Percentiles rank a stretch among this genome's conserved stretches.
Conservation (phyloP, 2,329 filamentous ascomycete genomes). For the Pezicula neosporulosa region DNA sequence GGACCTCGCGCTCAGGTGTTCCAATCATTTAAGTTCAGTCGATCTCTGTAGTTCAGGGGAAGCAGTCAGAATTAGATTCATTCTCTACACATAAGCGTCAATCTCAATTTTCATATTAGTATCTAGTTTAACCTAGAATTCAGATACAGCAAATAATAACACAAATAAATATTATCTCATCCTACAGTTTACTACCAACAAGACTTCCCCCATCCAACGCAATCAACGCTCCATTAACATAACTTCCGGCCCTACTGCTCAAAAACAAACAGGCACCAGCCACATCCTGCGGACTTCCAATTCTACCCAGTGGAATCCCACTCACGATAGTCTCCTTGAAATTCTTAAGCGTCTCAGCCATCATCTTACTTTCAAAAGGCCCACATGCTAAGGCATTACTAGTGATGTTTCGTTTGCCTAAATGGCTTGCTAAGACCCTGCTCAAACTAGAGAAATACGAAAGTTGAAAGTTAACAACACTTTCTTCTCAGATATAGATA, state of each 20-base stretch:
- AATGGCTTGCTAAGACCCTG: slow-evolving; percentile 58
- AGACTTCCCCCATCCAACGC: slow-evolving; percentile 56
- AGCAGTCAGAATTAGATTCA: too few species aligned
- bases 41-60: too few species aligned
- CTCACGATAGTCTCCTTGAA: slow-evolving; percentile 51
- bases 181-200: slow-evolving; percentile 42
- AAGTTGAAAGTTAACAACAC: too few species aligned
- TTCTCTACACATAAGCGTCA: too few species aligned
- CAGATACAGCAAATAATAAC: too few species aligned
- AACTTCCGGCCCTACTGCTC: slow-evolving; percentile 62
- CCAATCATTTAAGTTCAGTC: too few species aligned
- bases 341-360: slow-evolving; percentile 64
- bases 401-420: slow-evolving; percentile 58
- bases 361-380: slow-evolving; percentile 69
- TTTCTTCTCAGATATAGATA: too few species aligned
- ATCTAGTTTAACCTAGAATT: background rate
- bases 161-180: background rate
- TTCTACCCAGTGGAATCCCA: slow-evolving; percentile 62
- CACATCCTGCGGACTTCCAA: slow-evolving; percentile 66
- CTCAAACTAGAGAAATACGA: slow-evolving; percentile 35
- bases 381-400: slow-evolving; percentile 70
- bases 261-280: slow-evolving; percentile 71
- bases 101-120: background rate
- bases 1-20: too few species aligned
- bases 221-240: slow-evolving; percentile 63